phyloP scores from a whole-genome alignment of 805 yeast species.

The Candida broadrunensis region DNA sequence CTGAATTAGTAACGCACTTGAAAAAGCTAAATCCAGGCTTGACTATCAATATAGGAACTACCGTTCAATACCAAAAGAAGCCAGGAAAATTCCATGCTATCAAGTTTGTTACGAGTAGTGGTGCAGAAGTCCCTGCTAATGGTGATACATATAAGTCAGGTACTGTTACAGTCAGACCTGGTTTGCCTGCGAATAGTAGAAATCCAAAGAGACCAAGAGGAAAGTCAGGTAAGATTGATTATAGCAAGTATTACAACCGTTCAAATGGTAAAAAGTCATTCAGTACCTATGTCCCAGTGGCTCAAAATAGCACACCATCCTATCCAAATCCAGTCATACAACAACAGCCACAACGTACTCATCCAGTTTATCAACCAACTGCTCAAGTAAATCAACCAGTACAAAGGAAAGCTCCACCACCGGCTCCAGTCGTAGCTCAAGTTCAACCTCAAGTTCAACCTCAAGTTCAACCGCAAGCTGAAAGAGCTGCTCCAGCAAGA shows the following conservation, averaged over 20 bases:
- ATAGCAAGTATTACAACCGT: conserved; percentile 40
- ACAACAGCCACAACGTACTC: conserved; percentile 7
- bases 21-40: conserved; percentile 58
- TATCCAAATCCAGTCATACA: conserved; percentile 1
- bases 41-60: conserved; percentile 63
- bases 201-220: conserved; percentile 76
- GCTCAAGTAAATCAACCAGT: conserved; percentile 3
- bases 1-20: conserved; percentile 78
- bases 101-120: conserved; percentile 59
- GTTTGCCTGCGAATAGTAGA: conserved; percentile 69
- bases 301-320: background rate
- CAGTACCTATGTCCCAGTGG: conserved; percentile 10
- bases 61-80: conserved; percentile 83
- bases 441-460: conserved; percentile 2
- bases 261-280: conserved; percentile 13
- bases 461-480: background rate
- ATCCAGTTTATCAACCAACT: conserved; percentile 6
- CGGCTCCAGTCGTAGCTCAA: conserved; percentile 1
- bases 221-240: conserved; percentile 34
- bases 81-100: conserved; percentile 80
- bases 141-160: conserved; percentile 87
- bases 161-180: conserved; percentile 75
- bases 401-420: conserved; percentile 11
- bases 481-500: conserved; percentile 20
- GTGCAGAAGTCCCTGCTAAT: conserved; percentile 52